Conservation (phyloP, 1,284 basidiomycete genomes). For the Heliocybe sulcata region DNA sequence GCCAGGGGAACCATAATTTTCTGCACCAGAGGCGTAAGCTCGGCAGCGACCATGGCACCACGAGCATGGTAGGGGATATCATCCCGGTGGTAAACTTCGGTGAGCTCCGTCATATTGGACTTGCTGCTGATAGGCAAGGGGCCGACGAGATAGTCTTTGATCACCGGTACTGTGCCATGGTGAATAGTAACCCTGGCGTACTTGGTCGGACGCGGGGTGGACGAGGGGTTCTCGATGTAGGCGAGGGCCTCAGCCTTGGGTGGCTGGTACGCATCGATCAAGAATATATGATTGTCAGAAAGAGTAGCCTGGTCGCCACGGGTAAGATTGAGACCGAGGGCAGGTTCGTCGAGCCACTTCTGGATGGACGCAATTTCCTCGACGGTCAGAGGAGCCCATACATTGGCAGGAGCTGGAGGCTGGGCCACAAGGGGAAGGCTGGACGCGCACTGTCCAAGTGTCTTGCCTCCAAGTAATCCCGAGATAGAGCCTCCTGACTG, state of each 20-base stretch:
- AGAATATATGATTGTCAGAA: constrained; percentile 41
- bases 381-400: constrained; percentile 39
- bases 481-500: background rate
- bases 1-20: constrained; percentile 24
- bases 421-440: constrained; percentile 23
- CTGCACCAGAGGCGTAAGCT: constrained; percentile 27
- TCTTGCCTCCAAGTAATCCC: constrained; percentile 4
- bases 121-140: constrained; percentile 38
- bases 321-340: constrained; percentile 42
- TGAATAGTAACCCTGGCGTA: constrained; percentile 45
- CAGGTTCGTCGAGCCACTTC: constrained; percentile 37
- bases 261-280: constrained; percentile 43
- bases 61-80: constrained; percentile 46
- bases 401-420: constrained; percentile 35
- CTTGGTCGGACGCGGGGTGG: constrained; percentile 21
- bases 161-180: constrained; percentile 39
- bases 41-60: constrained; percentile 26
- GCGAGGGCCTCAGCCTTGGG: constrained; percentile 40
- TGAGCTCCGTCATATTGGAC: constrained; percentile 31
- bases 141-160: constrained; percentile 49
- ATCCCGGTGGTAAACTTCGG: constrained; percentile 43
- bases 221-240: constrained; percentile 31
- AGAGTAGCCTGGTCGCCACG: constrained; percentile 18
- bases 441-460: constrained; percentile 25
- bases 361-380: constrained; percentile 35